phyloP scores from a whole-genome alignment of 2,329 filamentous ascomycete species.

The Leptographium radiaticola region DNA sequence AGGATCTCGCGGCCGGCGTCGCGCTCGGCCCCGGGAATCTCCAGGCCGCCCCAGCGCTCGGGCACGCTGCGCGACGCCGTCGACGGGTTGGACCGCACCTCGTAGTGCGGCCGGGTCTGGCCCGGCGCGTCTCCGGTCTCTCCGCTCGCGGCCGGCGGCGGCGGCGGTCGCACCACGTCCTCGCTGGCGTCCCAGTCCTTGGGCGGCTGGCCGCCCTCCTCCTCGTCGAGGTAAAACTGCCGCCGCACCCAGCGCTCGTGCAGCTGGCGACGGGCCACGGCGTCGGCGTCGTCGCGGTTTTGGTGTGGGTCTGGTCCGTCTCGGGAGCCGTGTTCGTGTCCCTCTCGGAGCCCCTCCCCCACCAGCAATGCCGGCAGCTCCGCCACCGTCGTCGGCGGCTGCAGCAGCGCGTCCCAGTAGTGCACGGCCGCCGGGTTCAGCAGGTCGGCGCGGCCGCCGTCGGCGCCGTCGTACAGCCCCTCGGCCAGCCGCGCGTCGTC shows the following conservation, averaged over 20 bases:
- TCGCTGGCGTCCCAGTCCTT: constrained; percentile 50
- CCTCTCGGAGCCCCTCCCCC: background rate
- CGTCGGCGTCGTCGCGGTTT: background rate
- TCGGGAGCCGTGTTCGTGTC: too few relatives aligned
- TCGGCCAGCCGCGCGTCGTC: background rate
- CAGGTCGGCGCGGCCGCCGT: constrained; percentile 7
- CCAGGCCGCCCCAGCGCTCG: constrained; percentile 65
- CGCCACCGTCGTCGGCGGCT: constrained; percentile 30
- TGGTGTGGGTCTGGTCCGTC: background rate
- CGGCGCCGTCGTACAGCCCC: background rate
- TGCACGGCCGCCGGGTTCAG: constrained; percentile 19
- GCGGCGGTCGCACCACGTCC: constrained; percentile 34
- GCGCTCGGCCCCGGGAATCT: constrained; percentile 65
- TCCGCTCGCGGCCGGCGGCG: constrained; percentile 6
- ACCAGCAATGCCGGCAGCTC: constrained; percentile 27
- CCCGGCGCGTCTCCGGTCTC: background rate
- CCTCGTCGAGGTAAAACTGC: constrained; percentile 73
- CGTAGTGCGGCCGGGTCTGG: constrained; percentile 53
- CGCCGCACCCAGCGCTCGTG: constrained; percentile 64
- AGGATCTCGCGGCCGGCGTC: constrained; percentile 81
- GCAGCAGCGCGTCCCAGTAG: constrained; percentile 30
- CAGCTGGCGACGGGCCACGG: constrained; percentile 35
- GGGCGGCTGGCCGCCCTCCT: constrained; percentile 59
- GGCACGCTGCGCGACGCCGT: constrained; percentile 60
- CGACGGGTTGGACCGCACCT: constrained; percentile 63